A percentile compares a stretch with the other conserved stretches of the same genome.
Evolutionary conservation across 108 stramenopile species (phyloP).

Genomic region (Aurantiochytrium sp.): DNA sequence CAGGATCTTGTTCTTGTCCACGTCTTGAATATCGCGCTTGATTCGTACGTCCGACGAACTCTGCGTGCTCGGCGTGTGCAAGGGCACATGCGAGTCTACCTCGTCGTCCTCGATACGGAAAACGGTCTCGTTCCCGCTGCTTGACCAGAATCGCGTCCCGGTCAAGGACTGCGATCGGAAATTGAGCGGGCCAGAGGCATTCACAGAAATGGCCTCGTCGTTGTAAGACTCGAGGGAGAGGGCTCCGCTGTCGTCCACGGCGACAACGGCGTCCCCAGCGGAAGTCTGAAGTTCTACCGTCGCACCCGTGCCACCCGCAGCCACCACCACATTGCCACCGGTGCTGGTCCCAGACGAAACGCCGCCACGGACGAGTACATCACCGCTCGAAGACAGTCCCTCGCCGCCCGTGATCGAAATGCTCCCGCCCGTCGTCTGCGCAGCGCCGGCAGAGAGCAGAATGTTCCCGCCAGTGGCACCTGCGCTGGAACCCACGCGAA

Average conservation of each 20-base stretch:
- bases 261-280: background rate
- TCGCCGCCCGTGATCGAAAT: constrained; percentile 27
- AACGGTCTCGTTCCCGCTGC: background rate
- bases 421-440: background rate
- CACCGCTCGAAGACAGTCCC: constrained; percentile 30
- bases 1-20: constrained; percentile 61
- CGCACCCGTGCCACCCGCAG: background rate
- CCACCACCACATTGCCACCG: background rate
- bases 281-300: background rate
- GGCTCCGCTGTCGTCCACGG: background rate
- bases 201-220: background rate
- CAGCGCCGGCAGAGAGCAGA: background rate
- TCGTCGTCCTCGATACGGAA: background rate
- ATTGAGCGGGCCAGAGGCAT: background rate
- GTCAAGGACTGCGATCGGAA: background rate
- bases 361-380: background rate
- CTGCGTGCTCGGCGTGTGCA: constrained; percentile 41
- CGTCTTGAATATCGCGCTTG: constrained; percentile 58
- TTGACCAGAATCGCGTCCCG: constrained; percentile 24
- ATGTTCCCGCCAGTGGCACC: background rate
- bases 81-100: constrained; percentile 44
- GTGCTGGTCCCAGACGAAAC: background rate
- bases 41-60: constrained; percentile 66
- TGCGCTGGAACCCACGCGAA: background rate
- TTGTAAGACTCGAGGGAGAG: background rate